Evolutionary conservation across 176 grass and related monocot genomes (phyloP), one percentile per base, ranked within the genome.

Genomic region (Oryza nivara): DNA sequence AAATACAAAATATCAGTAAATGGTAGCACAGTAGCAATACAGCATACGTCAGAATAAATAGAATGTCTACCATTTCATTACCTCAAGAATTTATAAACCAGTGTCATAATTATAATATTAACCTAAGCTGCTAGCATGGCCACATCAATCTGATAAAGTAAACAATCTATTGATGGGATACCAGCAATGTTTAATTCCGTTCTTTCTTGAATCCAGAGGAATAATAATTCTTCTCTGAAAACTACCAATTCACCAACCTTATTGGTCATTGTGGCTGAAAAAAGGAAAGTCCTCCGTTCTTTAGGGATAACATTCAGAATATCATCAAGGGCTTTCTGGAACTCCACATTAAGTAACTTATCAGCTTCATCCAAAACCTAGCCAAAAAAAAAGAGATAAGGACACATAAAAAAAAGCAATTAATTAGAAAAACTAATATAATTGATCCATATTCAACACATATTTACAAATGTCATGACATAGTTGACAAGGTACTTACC

Each of bases 261-360:
- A 80, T 94, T 96, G 8, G 96, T 96, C 93, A 98, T 98, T 45
- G 93, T 96, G 20, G 96, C 96, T 84, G 93, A 98, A 79, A 95
- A 98, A 71, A 96, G 88, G 66, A 85, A 98, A 38, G 96, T 98
- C 73, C 61, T 92, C 83, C 93, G 74, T 67, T 98, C 91, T 87
- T 93, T 85, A 87, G 96, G 96, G 68, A 99, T 96, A 79, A 78
- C 93, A 68, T 91, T 99, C 65, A 99, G 67, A 74, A 99, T 99
- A 16, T 99, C 96, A 86, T 99, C 96, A 28, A 99, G 84, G 46
- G 89, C 69, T 82, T 94, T 95, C 84, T 99, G 91, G 83, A 99
- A 99, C 80, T 99, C 96, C 86, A 91, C 65, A 91, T 96, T 94
- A 58, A 99, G 90, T 83, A 99, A 73, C 44, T 92, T 92, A 86